phyloP scores from a whole-genome alignment of 768 basidiomycete species.

The Lepiota brunneoincarnata region DNA sequence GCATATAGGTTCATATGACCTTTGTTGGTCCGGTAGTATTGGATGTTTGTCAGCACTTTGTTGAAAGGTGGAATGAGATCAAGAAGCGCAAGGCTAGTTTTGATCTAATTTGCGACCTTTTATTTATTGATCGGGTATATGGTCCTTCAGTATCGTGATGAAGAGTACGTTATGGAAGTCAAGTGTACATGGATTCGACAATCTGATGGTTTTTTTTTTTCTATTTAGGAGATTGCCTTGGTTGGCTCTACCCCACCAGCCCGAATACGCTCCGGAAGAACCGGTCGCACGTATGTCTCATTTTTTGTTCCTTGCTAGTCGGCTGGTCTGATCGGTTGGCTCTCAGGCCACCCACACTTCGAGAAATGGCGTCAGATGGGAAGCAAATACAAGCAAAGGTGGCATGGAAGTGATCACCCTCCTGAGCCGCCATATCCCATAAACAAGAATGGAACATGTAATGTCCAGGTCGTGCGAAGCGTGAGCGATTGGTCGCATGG shows the following conservation, averaged over 20 bases:
- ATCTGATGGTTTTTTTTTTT: conserved; percentile 18
- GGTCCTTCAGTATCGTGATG: conserved; percentile 36
- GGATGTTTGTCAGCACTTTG: conserved; percentile 91
- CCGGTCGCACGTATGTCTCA: conserved; percentile 49
- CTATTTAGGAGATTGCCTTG: conserved; percentile 34
- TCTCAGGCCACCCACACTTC: conserved; percentile 63
- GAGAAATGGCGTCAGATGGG: conserved; percentile 60
- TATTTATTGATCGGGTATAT: not conserved
- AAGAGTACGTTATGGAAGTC: conserved; percentile 38
- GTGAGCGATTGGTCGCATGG: conserved; percentile 95
- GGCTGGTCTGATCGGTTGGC: not conserved
- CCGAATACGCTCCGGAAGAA: conserved; percentile 60
- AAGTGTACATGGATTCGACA: not conserved
- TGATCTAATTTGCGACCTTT: not conserved
- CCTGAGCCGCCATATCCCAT: conserved; percentile 40
- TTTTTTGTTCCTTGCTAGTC: not conserved
- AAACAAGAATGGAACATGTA: conserved; percentile 49
- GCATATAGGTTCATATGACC: conserved; percentile 74
- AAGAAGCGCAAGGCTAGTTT: conserved; percentile 71
- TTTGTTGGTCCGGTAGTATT: conserved; percentile 78
- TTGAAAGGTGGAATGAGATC: conserved; percentile 89
- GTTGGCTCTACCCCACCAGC: conserved; percentile 80
- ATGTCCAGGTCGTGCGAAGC: conserved; percentile 81
- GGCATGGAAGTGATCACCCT: conserved; percentile 46
- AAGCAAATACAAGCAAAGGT: conserved; percentile 58